A percentile compares a stretch with the other conserved stretches of the same genome.
phyloP scores from a whole-genome alignment of 495 filamentous ascomycete species.

The Gamarada debralockiae region DNA sequence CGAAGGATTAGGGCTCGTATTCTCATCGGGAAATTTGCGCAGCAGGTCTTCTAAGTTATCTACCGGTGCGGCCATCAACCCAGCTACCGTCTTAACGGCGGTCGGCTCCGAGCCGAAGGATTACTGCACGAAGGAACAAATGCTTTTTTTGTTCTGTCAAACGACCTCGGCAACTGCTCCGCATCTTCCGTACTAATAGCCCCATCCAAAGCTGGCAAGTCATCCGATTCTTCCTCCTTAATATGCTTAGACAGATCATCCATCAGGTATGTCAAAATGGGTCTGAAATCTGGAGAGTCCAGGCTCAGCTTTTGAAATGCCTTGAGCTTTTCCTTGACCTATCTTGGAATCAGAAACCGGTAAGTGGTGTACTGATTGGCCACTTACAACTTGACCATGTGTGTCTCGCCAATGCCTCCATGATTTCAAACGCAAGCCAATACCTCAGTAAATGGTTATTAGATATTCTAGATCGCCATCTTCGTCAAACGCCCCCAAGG shows the following conservation, averaged over 20 bases:
- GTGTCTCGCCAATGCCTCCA: too few species aligned
- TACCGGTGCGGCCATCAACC: constrained; percentile 45
- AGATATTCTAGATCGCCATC: too few species aligned
- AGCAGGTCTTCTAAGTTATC: constrained; percentile 48
- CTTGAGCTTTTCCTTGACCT: constrained; percentile 63
- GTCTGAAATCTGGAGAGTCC: constrained; percentile 41
- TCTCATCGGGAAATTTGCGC: constrained; percentile 36
- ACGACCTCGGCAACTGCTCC: constrained; percentile 43
- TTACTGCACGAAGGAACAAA: constrained; percentile 45
- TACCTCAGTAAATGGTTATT: too few species aligned
- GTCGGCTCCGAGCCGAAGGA: constrained; percentile 40
- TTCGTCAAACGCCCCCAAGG: too few species aligned
- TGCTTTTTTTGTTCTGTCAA: constrained; percentile 55
- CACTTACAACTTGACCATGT: too few species aligned
- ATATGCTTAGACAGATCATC: constrained; percentile 51
- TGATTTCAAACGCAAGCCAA: too few species aligned
- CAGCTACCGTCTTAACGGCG: constrained; percentile 47
- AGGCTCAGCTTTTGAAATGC: constrained; percentile 54
- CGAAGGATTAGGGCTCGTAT: background rate
- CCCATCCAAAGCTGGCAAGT: constrained; percentile 53
- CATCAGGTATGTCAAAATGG: constrained; percentile 52
- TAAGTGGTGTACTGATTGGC: too few species aligned
- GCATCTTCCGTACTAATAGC: constrained; percentile 35
- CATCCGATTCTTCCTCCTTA: constrained; percentile 53
- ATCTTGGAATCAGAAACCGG: too few species aligned